phyloP scores from a whole-genome alignment of 345 rosid species.

The Camelina laxa region DNA sequence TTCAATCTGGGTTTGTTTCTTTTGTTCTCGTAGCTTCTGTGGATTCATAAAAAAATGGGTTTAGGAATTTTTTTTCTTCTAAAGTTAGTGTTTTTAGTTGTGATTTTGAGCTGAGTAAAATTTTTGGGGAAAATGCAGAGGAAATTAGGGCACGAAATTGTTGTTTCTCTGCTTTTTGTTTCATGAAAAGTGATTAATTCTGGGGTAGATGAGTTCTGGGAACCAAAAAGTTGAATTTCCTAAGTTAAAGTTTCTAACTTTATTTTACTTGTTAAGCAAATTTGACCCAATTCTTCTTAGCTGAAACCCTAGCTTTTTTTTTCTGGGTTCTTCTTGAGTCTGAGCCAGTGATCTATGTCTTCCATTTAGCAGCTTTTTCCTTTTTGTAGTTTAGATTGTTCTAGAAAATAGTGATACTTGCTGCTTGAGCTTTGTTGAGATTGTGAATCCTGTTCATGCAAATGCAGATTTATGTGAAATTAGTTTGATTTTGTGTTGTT shows the following conservation, averaged over 20 bases:
- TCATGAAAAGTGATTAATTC: not conserved
- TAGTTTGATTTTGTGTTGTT: not conserved
- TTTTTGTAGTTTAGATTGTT: too few relatives aligned
- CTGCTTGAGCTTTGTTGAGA: not conserved
- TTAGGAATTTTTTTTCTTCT: not conserved
- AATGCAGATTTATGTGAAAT: not conserved
- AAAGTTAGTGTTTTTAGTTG: conserved; percentile 1
- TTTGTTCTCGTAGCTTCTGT: not conserved
- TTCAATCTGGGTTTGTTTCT: conserved; percentile 5
- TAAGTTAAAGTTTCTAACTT: conserved; percentile 7
- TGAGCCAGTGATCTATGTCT: too few relatives aligned
- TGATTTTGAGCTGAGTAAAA: not conserved
- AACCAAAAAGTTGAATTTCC: not conserved
- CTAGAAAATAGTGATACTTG: too few relatives aligned
- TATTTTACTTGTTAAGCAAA: not conserved
- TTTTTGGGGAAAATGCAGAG: conserved; percentile 11
- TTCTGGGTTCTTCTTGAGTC: not conserved
- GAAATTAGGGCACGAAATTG: not conserved
- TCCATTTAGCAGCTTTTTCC: too few relatives aligned
- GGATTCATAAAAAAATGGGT: not conserved
- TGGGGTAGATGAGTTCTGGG: not conserved
- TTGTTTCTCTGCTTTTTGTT: not conserved
- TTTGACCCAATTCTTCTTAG: not conserved
- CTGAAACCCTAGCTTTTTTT: conserved; percentile 9
- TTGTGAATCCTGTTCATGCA: conserved; percentile 27